Evolutionary conservation across 2,329 filamentous ascomycete species (phyloP).

Genomic region (Colletotrichum costaricense): DNA sequence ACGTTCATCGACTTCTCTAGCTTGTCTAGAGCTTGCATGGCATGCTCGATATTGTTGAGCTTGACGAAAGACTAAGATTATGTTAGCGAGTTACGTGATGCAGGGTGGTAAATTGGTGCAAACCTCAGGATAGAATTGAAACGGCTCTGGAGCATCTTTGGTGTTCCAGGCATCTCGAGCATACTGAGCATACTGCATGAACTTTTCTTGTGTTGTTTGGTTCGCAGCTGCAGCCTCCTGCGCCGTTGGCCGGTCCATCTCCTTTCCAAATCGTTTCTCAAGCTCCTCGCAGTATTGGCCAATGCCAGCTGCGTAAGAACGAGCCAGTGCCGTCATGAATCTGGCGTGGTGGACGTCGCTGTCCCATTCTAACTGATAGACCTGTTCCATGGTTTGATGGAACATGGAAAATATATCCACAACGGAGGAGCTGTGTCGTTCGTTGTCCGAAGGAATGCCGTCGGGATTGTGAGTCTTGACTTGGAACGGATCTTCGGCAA

Average conservation of each 20-base stretch:
- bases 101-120: constrained; percentile 41
- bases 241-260: constrained; percentile 93
- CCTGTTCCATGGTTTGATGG: constrained; percentile 89
- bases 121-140: constrained; percentile 95
- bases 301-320: constrained; percentile 84
- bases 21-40: constrained; percentile 90
- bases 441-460: constrained; percentile 76
- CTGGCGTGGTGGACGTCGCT: constrained; percentile 94
- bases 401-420: constrained; percentile 95
- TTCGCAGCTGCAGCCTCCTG: constrained; percentile 84
- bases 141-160: constrained; percentile 94
- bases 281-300: constrained; percentile 92
- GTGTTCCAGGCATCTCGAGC: constrained; percentile 93
- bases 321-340: constrained; percentile 95
- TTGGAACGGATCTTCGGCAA: constrained; percentile 89
- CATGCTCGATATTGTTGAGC: constrained; percentile 97
- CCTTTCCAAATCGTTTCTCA: constrained; percentile 84
- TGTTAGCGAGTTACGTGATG: not conserved
- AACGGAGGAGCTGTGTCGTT: constrained; percentile 92
- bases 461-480: constrained; percentile 75
- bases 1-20: constrained; percentile 91
- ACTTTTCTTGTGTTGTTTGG: constrained; percentile 90
- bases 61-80: constrained; percentile 86
- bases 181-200: constrained; percentile 90
- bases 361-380: constrained; percentile 89